Evolutionary conservation across 768 basidiomycete species (phyloP).

Genomic region (Agaricus subrufescens): DNA sequence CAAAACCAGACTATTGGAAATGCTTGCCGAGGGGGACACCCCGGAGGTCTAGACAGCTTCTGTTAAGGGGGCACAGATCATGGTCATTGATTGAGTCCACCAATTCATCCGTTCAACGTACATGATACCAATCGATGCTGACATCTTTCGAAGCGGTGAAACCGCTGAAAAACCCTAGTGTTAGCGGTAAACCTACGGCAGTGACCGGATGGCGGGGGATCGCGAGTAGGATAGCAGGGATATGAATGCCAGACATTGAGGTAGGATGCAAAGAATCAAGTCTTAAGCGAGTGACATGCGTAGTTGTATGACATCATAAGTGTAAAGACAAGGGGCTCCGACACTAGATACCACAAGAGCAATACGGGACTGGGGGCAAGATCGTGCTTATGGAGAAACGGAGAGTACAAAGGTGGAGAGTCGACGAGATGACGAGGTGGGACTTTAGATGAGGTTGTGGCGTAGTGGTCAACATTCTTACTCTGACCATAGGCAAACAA

Average conservation of each 20-base stretch:
- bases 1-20: conserved; percentile 60
- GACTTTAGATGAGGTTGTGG: too few species aligned
- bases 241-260: conserved; percentile 27
- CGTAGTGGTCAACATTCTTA: too few species aligned
- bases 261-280: neutral
- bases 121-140: conserved; percentile 56
- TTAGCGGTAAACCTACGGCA: conserved; percentile 56
- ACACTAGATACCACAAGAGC: too few species aligned
- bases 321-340: too few species aligned
- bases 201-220: conserved; percentile 53
- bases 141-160: conserved; percentile 40
- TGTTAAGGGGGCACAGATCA: conserved; percentile 14
- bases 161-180: conserved; percentile 50
- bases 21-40: conserved; percentile 43
- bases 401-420: too few species aligned
- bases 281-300: too few species aligned
- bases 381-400: too few species aligned
- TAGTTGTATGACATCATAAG: conserved; percentile 16
- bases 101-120: conserved; percentile 13
- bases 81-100: neutral
- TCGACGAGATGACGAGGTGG: too few species aligned
- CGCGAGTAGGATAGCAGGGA: conserved; percentile 47
- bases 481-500: neutral
- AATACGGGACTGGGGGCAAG: too few species aligned
- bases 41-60: conserved; percentile 47